A percentile compares a stretch with the other conserved stretches of the same genome.
These are phyloP conservation scores for Pseudonitzschia multistriata DNA, from an alignment of 108 stramenopile species.

Conservation along the genomic window DNA sequence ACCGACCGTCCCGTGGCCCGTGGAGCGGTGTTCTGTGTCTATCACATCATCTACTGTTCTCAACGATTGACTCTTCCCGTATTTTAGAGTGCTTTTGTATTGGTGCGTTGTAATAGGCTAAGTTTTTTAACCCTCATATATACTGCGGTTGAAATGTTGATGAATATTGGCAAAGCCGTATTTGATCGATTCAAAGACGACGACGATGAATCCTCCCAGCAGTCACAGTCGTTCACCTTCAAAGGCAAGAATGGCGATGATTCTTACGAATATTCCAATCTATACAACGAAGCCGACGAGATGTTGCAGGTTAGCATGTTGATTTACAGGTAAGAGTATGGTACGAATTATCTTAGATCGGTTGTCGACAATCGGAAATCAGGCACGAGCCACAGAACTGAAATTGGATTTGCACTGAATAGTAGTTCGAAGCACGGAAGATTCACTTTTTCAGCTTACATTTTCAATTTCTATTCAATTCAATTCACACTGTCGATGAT, in stretches of 20 bases:
- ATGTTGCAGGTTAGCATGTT: conserved; percentile 19
- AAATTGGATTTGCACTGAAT: too few relatives aligned
- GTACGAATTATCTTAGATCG: not conserved
- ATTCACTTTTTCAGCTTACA: too few relatives aligned
- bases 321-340: conserved; percentile 7
- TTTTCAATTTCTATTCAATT: not conserved
- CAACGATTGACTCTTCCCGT: too few relatives aligned
- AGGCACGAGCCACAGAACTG: not conserved
- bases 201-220: not conserved
- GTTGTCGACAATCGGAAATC: not conserved
- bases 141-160: not conserved
- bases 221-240: conserved; percentile 6
- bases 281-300: conserved; percentile 19
- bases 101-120: too few relatives aligned
- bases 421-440: not conserved
- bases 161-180: not conserved
- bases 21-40: too few relatives aligned
- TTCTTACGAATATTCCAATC: conserved; percentile 21
- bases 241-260: not conserved
- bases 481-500: not conserved
- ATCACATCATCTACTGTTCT: too few relatives aligned
- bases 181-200: not conserved
- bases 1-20: too few relatives aligned
- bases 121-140: too few relatives aligned
- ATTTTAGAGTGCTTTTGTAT: too few relatives aligned